Evolutionary conservation across 257 asterid species (phyloP).

Genomic region (Solanum virginianum): DNA sequence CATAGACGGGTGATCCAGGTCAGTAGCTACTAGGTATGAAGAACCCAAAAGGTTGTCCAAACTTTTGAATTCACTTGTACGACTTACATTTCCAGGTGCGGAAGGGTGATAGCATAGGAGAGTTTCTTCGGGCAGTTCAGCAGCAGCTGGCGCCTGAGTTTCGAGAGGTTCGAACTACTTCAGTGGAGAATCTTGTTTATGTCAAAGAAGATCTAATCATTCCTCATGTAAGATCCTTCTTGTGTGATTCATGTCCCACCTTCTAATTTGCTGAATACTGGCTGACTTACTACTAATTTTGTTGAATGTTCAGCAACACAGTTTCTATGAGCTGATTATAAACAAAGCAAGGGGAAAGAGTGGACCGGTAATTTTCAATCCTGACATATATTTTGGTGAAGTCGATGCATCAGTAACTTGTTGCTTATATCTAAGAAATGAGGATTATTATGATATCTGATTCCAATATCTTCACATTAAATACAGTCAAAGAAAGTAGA

Average conservation of each 20-base stretch:
- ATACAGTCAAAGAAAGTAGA: not conserved
- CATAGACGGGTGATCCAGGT: conserved; percentile 92
- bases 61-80: not conserved
- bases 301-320: conserved; percentile 59
- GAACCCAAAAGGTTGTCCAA: not conserved
- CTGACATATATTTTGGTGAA: conserved; percentile 7
- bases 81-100: conserved; percentile 43
- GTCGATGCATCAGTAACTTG: not conserved
- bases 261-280: not conserved
- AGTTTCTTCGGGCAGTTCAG: conserved; percentile 91
- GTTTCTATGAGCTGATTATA: conserved; percentile 90
- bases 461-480: not conserved
- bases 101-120: conserved; percentile 90
- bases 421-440: not conserved
- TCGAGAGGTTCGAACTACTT: conserved; percentile 88
- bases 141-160: conserved; percentile 99
- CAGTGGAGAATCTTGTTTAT: conserved; percentile 93
- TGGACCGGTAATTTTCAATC: conserved; percentile 79
- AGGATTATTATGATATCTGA: not conserved
- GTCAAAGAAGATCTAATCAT: conserved; percentile 98
- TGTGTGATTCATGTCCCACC: not conserved
- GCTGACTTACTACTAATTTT: not conserved
- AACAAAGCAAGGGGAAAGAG: conserved; percentile 99
- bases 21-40: not conserved
- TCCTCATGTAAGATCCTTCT: conserved; percentile 69